These are phyloP conservation scores for Carnegiea gigantea DNA, from an alignment of 179 eudicot genomes.

Conservation along the genomic window DNA sequence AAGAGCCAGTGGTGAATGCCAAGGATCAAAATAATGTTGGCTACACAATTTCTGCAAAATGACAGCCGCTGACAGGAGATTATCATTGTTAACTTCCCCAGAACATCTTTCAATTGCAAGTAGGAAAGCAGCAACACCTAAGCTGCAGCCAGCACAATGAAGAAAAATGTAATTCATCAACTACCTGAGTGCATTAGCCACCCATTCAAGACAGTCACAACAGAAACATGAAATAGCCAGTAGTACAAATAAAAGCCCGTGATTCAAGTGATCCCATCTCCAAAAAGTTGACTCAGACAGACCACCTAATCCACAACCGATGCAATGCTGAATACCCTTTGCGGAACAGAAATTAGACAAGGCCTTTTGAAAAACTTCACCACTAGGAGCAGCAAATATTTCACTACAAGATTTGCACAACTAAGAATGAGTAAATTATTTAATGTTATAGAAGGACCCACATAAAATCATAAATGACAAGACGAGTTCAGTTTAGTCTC, in stretches of 20 bases:
- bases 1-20: not conserved
- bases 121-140: not conserved
- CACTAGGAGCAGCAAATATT: no score
- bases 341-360: no score
- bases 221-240: not conserved
- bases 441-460: no score
- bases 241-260: not conserved
- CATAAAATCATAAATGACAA: no score
- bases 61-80: not conserved
- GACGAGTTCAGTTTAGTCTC: no score
- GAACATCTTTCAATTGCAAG: slow-evolving; percentile 3
- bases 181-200: not conserved
- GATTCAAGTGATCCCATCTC: no score
- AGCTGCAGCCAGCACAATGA: slow-evolving; percentile 6
- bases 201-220: not conserved
- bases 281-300: not conserved
- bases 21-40: not conserved
- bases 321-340: not conserved
- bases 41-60: not conserved
- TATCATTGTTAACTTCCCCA: not conserved
- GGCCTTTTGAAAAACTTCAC: not conserved
- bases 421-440: no score
- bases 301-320: not conserved
- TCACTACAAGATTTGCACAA: no score
- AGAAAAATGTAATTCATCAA: not conserved